phyloP scores from a whole-genome alignment of 441 rosid genomes.

The Erodium texanum region DNA sequence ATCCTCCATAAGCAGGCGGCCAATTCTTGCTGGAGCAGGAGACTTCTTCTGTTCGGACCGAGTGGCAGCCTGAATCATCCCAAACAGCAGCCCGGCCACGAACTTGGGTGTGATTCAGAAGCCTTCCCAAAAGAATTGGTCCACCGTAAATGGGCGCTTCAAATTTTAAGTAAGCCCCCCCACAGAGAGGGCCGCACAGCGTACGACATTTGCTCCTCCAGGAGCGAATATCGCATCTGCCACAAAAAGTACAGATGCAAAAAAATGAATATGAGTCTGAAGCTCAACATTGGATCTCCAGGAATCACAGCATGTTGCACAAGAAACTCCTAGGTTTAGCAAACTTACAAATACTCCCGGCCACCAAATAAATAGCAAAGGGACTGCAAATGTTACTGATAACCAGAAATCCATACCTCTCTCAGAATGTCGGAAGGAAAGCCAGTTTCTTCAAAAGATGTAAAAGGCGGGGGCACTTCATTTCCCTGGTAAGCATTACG shows the following conservation, averaged over 20 bases:
- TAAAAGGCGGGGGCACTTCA: slow-evolving; percentile 65
- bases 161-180: slow-evolving; percentile 61
- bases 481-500: slow-evolving; percentile 44
- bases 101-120: slow-evolving; percentile 50
- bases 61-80: slow-evolving; percentile 76
- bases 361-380: slow-evolving; percentile 11
- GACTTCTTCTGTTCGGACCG: slow-evolving; percentile 87
- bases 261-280: slow-evolving; percentile 38
- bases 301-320: slow-evolving; percentile 22
- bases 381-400: not conserved
- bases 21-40: slow-evolving; percentile 79
- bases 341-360: slow-evolving; percentile 18
- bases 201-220: slow-evolving; percentile 99
- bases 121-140: slow-evolving; percentile 58
- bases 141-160: slow-evolving; percentile 75
- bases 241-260: slow-evolving; percentile 67
- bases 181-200: slow-evolving; percentile 71
- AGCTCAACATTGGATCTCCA: slow-evolving; percentile 38
- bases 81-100: slow-evolving; percentile 70
- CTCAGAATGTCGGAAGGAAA: slow-evolving; percentile 81
- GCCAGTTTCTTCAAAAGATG: slow-evolving; percentile 70
- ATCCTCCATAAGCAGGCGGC: slow-evolving; percentile 82
- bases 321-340: slow-evolving; percentile 18
- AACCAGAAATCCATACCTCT: slow-evolving; percentile 33
- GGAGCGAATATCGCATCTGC: slow-evolving; percentile 99